Evolutionary conservation across 495 filamentous ascomycete species (phyloP).

Genomic region (Aspergillus biplanus): DNA sequence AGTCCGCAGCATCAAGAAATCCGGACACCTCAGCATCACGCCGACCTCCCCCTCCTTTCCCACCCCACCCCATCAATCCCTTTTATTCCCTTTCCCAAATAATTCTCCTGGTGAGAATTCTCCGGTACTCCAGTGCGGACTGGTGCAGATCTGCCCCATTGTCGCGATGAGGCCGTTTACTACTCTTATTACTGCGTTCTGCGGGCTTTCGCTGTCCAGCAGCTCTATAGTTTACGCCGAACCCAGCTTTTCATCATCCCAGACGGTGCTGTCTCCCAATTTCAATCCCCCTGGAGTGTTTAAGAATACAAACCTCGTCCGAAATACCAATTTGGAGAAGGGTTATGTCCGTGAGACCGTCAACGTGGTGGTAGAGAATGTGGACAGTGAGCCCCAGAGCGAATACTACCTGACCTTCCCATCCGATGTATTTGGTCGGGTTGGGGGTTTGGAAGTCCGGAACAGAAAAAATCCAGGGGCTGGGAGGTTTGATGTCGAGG

Average conservation of each 20-base stretch:
- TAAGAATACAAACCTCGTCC: conserved; percentile 87
- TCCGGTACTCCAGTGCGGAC: conserved; percentile 35
- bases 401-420: conserved; percentile 91
- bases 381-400: conserved; percentile 71
- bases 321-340: conserved; percentile 90
- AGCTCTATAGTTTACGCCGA: conserved; percentile 40
- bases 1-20: conserved; percentile 24
- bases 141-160: conserved; percentile 26
- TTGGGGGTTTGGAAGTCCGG: conserved; percentile 87
- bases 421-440: conserved; percentile 66
- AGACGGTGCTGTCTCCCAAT: conserved; percentile 61
- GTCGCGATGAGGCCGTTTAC: conserved; percentile 47
- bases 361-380: conserved; percentile 93
- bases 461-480: conserved; percentile 79
- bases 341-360: conserved; percentile 84
- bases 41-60: conserved; percentile 21
- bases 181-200: conserved; percentile 43
- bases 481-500: conserved; percentile 68
- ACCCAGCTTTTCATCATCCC: conserved; percentile 33
- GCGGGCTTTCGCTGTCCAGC: conserved; percentile 41
- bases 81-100: conserved; percentile 18
- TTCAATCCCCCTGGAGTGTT: conserved; percentile 91
- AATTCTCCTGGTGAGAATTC: conserved; percentile 31
- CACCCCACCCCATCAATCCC: conserved; percentile 16
- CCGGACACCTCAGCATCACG: conserved; percentile 53